These are phyloP conservation scores for Ganoderma lucidum DNA, from an alignment of 1,284 basidiomycete species.

Conservation along the genomic window DNA sequence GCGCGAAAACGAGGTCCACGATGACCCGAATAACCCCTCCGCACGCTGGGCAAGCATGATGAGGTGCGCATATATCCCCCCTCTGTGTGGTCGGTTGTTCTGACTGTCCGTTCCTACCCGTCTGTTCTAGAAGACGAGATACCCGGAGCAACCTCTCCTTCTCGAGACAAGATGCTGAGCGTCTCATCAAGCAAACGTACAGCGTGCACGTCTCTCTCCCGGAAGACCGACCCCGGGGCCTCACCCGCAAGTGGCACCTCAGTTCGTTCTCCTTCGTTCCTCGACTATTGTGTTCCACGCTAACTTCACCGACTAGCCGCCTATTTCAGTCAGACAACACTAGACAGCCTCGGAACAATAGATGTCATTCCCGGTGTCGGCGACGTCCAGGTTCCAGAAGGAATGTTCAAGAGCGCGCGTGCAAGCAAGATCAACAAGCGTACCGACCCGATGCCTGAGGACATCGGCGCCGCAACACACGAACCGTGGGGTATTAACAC, in stretches of 20 bases:
- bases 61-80: slow-evolving; percentile 50
- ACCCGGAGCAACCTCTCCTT: slow-evolving; percentile 35
- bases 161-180: slow-evolving; percentile 42
- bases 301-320: slow-evolving; percentile 57
- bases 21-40: slow-evolving; percentile 68
- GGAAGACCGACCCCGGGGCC: slow-evolving; percentile 65
- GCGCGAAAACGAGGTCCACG: slow-evolving; percentile 72
- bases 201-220: slow-evolving; percentile 79
- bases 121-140: slow-evolving; percentile 36
- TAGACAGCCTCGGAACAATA: slow-evolving; percentile 72
- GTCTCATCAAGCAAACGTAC: slow-evolving; percentile 84
- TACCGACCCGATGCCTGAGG: slow-evolving; percentile 49
- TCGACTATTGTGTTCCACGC: slow-evolving; percentile 10
- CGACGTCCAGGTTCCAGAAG: slow-evolving; percentile 71
- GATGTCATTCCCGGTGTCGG: slow-evolving; percentile 71
- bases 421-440: slow-evolving; percentile 63
- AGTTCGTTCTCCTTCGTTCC: slow-evolving; percentile 50
- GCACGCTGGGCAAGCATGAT: slow-evolving; percentile 81
- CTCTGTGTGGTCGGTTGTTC: slow-evolving; percentile 14
- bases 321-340: slow-evolving; percentile 79
- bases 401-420: slow-evolving; percentile 79
- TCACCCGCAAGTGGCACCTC: slow-evolving; percentile 81
- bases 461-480: slow-evolving; percentile 35
- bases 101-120: slow-evolving; percentile 9
- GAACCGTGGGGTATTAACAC: slow-evolving; percentile 40